phyloP scores from a whole-genome alignment of 495 filamentous ascomycete species.

The Penicillium coffeae region DNA sequence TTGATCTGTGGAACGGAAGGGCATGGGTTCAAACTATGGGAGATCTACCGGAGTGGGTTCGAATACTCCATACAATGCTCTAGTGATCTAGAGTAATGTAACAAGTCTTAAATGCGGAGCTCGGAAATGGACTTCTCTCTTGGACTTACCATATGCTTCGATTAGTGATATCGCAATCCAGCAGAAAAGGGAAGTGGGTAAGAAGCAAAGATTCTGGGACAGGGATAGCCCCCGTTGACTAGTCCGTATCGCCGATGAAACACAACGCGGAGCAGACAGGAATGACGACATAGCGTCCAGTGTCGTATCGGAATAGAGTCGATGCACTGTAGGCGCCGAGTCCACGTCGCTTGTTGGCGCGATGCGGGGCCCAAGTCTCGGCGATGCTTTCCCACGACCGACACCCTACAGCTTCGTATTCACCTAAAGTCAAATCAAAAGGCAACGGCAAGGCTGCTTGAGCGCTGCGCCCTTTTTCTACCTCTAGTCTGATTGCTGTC shows the following conservation, averaged over 20 bases:
- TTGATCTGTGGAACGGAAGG: not conserved
- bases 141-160: too few relatives aligned
- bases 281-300: slow-evolving; percentile 4
- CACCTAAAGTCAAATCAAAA: not conserved
- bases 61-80: too few relatives aligned
- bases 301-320: slow-evolving; percentile 2
- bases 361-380: slow-evolving; percentile 16
- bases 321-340: slow-evolving; percentile 12
- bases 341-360: slow-evolving; percentile 18
- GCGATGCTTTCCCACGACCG: too few relatives aligned
- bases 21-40: too few relatives aligned
- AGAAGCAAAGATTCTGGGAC: not conserved
- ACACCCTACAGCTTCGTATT: not conserved
- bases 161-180: not conserved
- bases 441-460: too few relatives aligned
- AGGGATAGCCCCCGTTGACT: not conserved
- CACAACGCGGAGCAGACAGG: slow-evolving; percentile 1
- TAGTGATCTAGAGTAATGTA: too few relatives aligned
- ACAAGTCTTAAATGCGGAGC: too few relatives aligned
- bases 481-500: not conserved
- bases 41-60: not conserved
- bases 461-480: too few relatives aligned
- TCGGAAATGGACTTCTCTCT: too few relatives aligned
- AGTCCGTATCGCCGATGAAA: slow-evolving; percentile 3
- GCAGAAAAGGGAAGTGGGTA: not conserved